A percentile compares a stretch with the other conserved stretches of the same genome.
phyloP scores from a whole-genome alignment of 257 asterid species.

The Solanum neorickii region DNA sequence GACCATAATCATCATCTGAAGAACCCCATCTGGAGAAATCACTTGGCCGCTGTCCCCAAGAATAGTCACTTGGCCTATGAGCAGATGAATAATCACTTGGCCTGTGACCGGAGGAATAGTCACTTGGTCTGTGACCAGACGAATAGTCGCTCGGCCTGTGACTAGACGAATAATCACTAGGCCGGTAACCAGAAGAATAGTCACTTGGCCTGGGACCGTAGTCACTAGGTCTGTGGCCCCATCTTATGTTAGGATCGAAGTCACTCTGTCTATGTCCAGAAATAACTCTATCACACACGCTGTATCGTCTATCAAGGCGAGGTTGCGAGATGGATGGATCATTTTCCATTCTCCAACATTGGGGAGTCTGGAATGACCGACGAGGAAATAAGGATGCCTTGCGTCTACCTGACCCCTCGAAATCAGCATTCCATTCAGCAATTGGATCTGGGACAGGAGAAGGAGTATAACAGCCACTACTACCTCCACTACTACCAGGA shows the following conservation, averaged over 20 bases:
- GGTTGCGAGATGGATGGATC: conserved; percentile 60
- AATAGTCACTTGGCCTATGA: conserved; percentile 75
- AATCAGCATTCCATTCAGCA: conserved; percentile 90
- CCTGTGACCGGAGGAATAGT: conserved; percentile 59
- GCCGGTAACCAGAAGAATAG: conserved; percentile 48
- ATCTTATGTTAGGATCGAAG: conserved; percentile 31
- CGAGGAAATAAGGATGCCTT: conserved; percentile 74
- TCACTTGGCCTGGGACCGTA: conserved; percentile 52
- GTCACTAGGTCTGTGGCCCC: conserved; percentile 73
- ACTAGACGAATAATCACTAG: conserved; percentile 60
- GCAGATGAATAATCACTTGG: conserved; percentile 72
- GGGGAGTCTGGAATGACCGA: conserved; percentile 89
- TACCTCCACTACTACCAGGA: conserved; percentile 46
- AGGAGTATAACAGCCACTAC: conserved; percentile 71
- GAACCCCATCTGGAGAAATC: conserved; percentile 87
- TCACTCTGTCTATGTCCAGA: conserved; percentile 81
- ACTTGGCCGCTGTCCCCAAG: conserved; percentile 78
- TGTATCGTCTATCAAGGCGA: conserved; percentile 67
- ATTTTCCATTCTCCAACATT: conserved; percentile 48
- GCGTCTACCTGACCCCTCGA: conserved; percentile 67
- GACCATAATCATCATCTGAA: conserved; percentile 73
- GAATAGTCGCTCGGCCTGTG: conserved; percentile 68
- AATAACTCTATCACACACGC: conserved; percentile 80
- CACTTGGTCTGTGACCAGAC: conserved; percentile 50
- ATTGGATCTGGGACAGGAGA: conserved; percentile 85